phyloP scores from a whole-genome alignment of 768 basidiomycete genomes.

The Amanita rimosa region DNA sequence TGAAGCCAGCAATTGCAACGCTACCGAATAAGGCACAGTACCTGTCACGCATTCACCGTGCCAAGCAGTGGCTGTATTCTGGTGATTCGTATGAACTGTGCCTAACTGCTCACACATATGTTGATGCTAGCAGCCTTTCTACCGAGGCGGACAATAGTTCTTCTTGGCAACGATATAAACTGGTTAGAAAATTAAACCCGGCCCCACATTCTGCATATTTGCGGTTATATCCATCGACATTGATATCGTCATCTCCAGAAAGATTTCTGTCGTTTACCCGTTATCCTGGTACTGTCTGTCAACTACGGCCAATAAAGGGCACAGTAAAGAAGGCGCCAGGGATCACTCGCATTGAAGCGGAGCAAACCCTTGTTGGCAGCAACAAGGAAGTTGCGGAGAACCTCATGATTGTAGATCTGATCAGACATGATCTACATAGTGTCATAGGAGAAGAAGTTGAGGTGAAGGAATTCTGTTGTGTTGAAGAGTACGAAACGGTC shows the following conservation, averaged over 20 bases:
- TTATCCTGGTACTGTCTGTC: constrained; percentile 51
- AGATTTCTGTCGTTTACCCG: constrained; percentile 79
- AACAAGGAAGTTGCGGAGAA: constrained; percentile 94
- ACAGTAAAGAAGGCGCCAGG: constrained; percentile 66
- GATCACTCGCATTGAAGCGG: constrained; percentile 55
- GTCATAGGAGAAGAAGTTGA: constrained; percentile 74
- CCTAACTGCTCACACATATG: constrained; percentile 62
- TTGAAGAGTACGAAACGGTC: constrained; percentile 90
- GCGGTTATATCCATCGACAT: constrained; percentile 62
- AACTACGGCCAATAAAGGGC: constrained; percentile 92
- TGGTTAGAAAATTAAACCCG: constrained; percentile 66
- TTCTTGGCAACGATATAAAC: constrained; percentile 69
- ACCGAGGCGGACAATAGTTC: constrained; percentile 20
- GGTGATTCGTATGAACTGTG: constrained; percentile 95
- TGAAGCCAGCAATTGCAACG: constrained; percentile 18
- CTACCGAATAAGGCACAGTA: constrained; percentile 53
- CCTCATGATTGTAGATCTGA: constrained; percentile 96
- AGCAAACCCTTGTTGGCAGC: constrained; percentile 49
- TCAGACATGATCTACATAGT: constrained; percentile 83
- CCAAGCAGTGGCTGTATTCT: constrained; percentile 63
- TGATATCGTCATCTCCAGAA: constrained; percentile 86
- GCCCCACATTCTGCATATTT: constrained; percentile 83
- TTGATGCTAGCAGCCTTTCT: constrained; percentile 32
- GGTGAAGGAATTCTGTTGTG: constrained; percentile 75
- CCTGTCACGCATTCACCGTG: constrained; percentile 52